Conservation (phyloP, 352 stramenopile genomes). For the Pythium rhizo-oryzae region DNA sequence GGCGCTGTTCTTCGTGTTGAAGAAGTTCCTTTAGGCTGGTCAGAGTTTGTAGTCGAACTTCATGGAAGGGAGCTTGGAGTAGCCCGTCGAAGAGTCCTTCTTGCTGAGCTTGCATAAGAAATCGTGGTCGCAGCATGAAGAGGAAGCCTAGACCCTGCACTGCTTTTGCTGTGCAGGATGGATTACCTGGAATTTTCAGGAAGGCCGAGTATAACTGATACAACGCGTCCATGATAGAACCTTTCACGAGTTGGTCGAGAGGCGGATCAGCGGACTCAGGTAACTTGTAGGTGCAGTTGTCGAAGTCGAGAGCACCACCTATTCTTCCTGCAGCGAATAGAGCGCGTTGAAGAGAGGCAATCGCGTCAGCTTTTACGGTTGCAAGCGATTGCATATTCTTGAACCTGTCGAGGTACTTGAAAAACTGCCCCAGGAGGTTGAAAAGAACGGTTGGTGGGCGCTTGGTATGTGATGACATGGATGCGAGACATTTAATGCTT, state of each 20-base stretch:
- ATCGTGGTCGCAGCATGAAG: slow-evolving; percentile 60
- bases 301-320: slow-evolving; percentile 66
- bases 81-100: slow-evolving; percentile 60
- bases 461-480: slow-evolving; percentile 46
- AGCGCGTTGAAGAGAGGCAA: slow-evolving; percentile 67
- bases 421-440: slow-evolving; percentile 71
- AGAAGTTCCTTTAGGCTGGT: slow-evolving; percentile 76
- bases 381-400: slow-evolving; percentile 36
- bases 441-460: slow-evolving; percentile 52
- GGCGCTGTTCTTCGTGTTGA: slow-evolving; percentile 64
- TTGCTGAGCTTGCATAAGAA: slow-evolving; percentile 78
- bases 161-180: slow-evolving; percentile 64
- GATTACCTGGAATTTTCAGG: slow-evolving; percentile 44
- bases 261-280: slow-evolving; percentile 24
- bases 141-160: slow-evolving; percentile 85
- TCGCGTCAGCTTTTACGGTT: slow-evolving; percentile 40
- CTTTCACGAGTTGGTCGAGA: slow-evolving; percentile 44
- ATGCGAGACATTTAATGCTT: slow-evolving; percentile 75
- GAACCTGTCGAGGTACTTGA: slow-evolving; percentile 59
- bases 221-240: slow-evolving; percentile 57
- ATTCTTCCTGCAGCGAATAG: slow-evolving; percentile 77
- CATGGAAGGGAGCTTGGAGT: slow-evolving; percentile 39
- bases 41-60: slow-evolving; percentile 70
- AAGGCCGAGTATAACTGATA: slow-evolving; percentile 64
- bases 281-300: slow-evolving; percentile 34